Base-by-base conservation (phyloP, 164 flowering plant genomes). In the Pachysandra terminalis region DNA sequence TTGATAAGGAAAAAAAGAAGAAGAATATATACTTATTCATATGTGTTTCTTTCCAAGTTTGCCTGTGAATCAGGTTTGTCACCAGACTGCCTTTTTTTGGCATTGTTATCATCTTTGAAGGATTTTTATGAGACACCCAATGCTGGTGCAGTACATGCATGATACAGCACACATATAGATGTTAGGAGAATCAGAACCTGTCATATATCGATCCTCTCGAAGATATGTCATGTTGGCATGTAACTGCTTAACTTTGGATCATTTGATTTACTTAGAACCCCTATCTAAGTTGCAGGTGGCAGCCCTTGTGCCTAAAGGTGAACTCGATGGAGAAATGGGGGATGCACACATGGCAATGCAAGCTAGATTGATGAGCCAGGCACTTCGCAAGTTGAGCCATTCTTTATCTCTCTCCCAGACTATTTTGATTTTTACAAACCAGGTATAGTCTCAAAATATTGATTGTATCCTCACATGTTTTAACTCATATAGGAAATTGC, bases 271-370 rank as follows among this genome's bases (percentile, higher is more conserved):
- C 64, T 28, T 24, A 9, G 58, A 28, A 6, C 61, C 60, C 51
- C 12, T 5, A 53, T 68, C 55, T 60, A 25, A n/a, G 16, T 65
- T 64, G 56, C 82, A 95, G 99, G 99, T 95, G 17, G 97, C 99
- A 59, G 97, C 99, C 22, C 91, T 95, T 69, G 98, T 95, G 45
- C 98, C 99, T 35, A 89, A 92, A 82, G 81, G 93, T 73, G 98
- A 95, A 74, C 96, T 95, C 78, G 98, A 95, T 72, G 99, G 98
- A 60, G 99, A 92, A 78, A 92, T 95, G 98, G 98, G 99, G 51
- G 98, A 92, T 81, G 97, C 98, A 55, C 97, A 95, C 76, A 87
- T 92, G 96, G 97, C 99, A 45, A 81, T 95, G 94, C 99, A 95
- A 84, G 98, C 99, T 40, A 85, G 98, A 81, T 61, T 95, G 74